Conservation (phyloP, 1,284 basidiomycete species). For the Ustilago loliicola region DNA sequence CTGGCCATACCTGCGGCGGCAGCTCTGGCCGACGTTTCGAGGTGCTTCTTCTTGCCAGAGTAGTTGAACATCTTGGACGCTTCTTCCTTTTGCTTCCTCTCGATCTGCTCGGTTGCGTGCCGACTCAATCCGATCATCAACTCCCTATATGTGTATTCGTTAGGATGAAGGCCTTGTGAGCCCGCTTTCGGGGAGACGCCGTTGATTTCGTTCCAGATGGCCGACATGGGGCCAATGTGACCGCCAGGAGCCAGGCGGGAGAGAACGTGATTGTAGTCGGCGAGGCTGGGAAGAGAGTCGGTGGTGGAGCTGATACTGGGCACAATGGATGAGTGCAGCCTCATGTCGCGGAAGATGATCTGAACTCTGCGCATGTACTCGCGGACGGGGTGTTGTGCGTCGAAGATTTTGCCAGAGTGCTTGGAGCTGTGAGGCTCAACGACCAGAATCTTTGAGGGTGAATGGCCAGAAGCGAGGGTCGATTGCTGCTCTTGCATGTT, state of each 20-base stretch:
- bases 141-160: slow-evolving; percentile 52
- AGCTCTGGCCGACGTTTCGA: slow-evolving; percentile 39
- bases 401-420: slow-evolving; percentile 40
- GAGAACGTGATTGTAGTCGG: slow-evolving; percentile 61
- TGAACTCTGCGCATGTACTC: slow-evolving; percentile 57
- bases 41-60: slow-evolving; percentile 37
- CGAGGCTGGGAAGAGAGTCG: slow-evolving; percentile 34
- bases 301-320: slow-evolving; percentile 28
- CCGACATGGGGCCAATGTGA: slow-evolving; percentile 56
- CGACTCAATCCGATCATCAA: slow-evolving; percentile 62
- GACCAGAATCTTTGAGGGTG: slow-evolving; percentile 25
- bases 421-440: slow-evolving; percentile 27
- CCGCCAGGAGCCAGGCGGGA: slow-evolving; percentile 53
- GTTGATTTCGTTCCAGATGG: slow-evolving; percentile 57
- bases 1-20: slow-evolving; percentile 36
- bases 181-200: slow-evolving; percentile 16
- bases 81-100: slow-evolving; percentile 48
- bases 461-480: slow-evolving; percentile 15
- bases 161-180: slow-evolving; percentile 33
- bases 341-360: slow-evolving; percentile 57
- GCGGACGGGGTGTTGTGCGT: slow-evolving; percentile 25
- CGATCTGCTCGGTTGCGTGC: slow-evolving; percentile 54
- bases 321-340: slow-evolving; percentile 33
- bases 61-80: slow-evolving; percentile 34
- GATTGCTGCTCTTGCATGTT: slow-evolving; percentile 31